phyloP scores from a whole-genome alignment of 2,329 filamentous ascomycete genomes.

The Harringtonia lauricola region DNA sequence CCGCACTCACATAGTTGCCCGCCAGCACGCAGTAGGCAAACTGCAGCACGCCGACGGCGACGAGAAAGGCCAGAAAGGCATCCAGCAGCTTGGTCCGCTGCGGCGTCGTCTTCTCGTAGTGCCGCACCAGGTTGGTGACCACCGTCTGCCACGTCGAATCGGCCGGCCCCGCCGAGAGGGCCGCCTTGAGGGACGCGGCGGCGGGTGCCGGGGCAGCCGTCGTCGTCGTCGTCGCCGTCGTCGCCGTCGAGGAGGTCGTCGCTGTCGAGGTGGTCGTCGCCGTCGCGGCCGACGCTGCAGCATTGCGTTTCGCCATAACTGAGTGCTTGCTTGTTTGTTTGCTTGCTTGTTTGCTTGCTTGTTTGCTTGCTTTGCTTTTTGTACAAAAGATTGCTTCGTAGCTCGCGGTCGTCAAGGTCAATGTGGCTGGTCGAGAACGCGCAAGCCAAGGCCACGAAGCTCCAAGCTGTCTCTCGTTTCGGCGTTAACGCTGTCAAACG shows the following conservation, averaged over 20 bases:
- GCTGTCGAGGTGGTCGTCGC: slow-evolving; percentile 1
- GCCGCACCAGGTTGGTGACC: slow-evolving; percentile 57
- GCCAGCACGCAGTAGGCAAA: slow-evolving; percentile 86
- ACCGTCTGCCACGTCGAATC: slow-evolving; percentile 38
- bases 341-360: not conserved
- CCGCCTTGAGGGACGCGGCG: too few relatives aligned
- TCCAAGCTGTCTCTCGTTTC: not conserved
- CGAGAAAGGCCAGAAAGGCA: slow-evolving; percentile 78
- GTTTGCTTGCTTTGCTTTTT: not conserved
- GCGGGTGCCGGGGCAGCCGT: not conserved
- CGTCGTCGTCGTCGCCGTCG: not conserved
- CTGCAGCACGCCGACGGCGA: slow-evolving; percentile 77
- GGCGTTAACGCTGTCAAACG: slow-evolving; percentile 1
- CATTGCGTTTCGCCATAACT: slow-evolving; percentile 6
- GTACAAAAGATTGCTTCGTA: too few relatives aligned
- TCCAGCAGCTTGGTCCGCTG: slow-evolving; percentile 90
- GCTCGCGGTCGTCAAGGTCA: too few relatives aligned
- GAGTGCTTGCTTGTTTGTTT: not conserved
- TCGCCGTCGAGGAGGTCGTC: not conserved
- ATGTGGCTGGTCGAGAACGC: too few relatives aligned
- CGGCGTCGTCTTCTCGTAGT: slow-evolving; percentile 72
- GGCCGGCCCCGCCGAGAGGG: not conserved
- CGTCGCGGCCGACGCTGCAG: not conserved
- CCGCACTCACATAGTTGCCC: slow-evolving; percentile 77
- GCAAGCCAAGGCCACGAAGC: not conserved